Evolutionary conservation across 805 yeast genomes (phyloP).

Genomic region (Kluyveromyces siamensis): DNA sequence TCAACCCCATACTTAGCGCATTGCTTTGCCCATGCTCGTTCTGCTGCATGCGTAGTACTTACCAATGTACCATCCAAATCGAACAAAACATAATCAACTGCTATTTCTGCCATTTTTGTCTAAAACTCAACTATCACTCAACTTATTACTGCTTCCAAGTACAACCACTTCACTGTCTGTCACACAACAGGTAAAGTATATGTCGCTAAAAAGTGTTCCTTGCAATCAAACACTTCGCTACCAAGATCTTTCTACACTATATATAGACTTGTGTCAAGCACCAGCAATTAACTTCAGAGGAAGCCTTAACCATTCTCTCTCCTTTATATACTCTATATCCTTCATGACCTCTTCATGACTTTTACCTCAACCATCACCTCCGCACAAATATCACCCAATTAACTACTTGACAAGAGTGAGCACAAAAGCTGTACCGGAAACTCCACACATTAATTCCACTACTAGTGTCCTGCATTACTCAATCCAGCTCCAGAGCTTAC

Average conservation of each 20-base stretch:
- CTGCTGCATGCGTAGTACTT: slow-evolving; percentile 67
- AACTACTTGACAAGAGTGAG: too few species aligned
- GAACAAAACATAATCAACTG: slow-evolving; percentile 35
- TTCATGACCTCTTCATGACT: not conserved
- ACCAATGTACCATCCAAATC: slow-evolving; percentile 81
- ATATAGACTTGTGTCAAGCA: too few species aligned
- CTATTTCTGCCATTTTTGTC: slow-evolving; percentile 6
- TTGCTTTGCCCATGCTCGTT: slow-evolving; percentile 62
- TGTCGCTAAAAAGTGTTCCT: too few species aligned
- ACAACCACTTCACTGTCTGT: not conserved
- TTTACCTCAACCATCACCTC: not conserved
- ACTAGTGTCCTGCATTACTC: not conserved
- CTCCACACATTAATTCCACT: not conserved
- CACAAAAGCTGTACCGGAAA: not conserved
- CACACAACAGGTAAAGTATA: not conserved
- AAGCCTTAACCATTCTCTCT: too few species aligned
- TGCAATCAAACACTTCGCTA: too few species aligned
- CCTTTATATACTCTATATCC: not conserved
- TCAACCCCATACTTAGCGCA: slow-evolving; percentile 48
- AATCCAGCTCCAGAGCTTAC: not conserved
- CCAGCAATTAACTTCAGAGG: too few species aligned
- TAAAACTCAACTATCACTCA: too few species aligned
- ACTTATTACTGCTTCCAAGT: too few species aligned
- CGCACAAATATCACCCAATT: too few species aligned
- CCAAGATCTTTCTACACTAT: too few species aligned